Conservation (phyloP, 78 protist genomes). For the Corallochytrium limacisporum region DNA sequence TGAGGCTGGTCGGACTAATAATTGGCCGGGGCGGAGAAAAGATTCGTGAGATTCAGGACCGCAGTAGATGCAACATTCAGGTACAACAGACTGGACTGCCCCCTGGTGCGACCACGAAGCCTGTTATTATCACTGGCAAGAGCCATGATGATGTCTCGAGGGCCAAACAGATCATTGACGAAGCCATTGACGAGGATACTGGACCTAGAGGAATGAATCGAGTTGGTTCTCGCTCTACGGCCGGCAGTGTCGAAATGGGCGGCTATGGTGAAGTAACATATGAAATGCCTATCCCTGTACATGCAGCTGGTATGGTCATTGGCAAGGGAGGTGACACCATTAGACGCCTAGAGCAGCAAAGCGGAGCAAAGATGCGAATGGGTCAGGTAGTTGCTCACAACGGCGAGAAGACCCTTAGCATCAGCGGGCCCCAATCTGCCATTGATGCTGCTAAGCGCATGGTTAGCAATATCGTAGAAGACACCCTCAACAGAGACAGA, state of each 20-base stretch:
- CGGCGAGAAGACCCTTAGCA: too few species aligned
- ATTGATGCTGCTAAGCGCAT: too few species aligned
- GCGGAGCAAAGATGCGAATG: background rate
- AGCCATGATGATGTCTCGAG: background rate
- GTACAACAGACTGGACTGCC: background rate
- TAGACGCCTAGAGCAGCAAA: background rate
- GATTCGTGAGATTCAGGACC: background rate
- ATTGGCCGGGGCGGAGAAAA: slow-evolving; percentile 11
- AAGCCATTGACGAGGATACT: background rate
- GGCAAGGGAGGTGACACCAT: slow-evolving; percentile 12
- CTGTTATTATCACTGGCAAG: background rate
- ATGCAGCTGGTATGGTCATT: background rate
- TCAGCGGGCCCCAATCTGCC: too few species aligned
- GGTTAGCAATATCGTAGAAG: background rate
- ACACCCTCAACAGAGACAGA: background rate
- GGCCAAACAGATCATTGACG: background rate
- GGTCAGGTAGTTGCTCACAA: background rate
- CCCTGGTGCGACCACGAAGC: background rate
- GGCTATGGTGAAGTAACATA: background rate
- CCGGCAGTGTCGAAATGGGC: background rate
- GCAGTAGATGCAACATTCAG: background rate
- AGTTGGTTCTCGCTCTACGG: background rate
- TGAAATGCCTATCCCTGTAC: background rate
- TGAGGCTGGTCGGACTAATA: background rate
- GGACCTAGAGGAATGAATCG: background rate